Conservation (phyloP, 2,329 filamentous ascomycete species). For the Helotiales sp. region DNA sequence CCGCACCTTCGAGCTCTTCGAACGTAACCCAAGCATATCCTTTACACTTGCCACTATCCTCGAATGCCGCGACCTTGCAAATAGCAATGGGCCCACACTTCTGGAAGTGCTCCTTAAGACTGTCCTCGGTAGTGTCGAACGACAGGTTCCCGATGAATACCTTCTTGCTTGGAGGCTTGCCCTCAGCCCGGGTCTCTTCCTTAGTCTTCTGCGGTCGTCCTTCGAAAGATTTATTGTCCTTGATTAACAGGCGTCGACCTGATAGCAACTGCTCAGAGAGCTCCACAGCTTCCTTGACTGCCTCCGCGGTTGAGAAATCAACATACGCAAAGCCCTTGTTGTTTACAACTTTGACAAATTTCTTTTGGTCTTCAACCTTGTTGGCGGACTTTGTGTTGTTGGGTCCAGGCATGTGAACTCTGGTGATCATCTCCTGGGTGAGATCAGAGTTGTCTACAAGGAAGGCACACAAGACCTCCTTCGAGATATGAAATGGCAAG, state of each 20-base stretch:
- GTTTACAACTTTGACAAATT: constrained; percentile 30
- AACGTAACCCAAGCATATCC: constrained; percentile 96
- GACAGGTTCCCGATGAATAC: constrained; percentile 91
- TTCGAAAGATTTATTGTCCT: constrained; percentile 86
- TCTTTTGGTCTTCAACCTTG: constrained; percentile 32
- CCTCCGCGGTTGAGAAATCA: constrained; percentile 72
- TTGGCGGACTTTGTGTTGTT: constrained; percentile 42
- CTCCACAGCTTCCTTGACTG: constrained; percentile 73
- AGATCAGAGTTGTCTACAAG: constrained; percentile 72
- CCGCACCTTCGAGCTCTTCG: constrained; percentile 72
- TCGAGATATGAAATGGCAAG: constrained; percentile 78
- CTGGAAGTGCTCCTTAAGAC: constrained; percentile 76
- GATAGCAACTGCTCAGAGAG: constrained; percentile 81
- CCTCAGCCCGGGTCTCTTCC: constrained; percentile 34
- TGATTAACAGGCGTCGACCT: constrained; percentile 85
- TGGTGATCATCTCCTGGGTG: constrained; percentile 71
- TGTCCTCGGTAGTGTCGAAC: constrained; percentile 79
- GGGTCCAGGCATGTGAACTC: constrained; percentile 59
- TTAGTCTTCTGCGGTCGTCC: constrained; percentile 74
- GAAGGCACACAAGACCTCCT: constrained; percentile 74
- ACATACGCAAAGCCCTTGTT: constrained; percentile 98
- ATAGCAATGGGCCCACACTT: constrained; percentile 82
- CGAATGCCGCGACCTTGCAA: constrained; percentile 89
- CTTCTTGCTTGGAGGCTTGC: constrained; percentile 70
- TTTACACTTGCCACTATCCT: constrained; percentile 97